These are phyloP conservation scores for Neospora caninum DNA, from an alignment of 169 alveolate genomes.

Conservation along the genomic window DNA sequence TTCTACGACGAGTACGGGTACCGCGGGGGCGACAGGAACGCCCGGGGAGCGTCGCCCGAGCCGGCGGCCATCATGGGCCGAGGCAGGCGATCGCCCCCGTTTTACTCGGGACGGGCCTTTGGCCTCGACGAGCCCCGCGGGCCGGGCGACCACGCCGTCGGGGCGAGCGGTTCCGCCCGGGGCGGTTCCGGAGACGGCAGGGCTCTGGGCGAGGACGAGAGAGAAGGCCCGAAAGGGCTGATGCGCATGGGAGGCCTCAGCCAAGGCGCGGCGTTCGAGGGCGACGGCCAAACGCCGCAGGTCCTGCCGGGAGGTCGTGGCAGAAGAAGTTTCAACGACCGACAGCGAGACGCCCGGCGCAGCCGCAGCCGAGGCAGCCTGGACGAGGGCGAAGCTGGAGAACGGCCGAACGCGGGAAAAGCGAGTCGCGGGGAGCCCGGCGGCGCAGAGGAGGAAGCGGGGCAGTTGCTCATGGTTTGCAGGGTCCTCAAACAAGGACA, in stretches of 20 bases:
- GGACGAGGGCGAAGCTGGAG: background rate
- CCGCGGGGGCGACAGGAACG: background rate
- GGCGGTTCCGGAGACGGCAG: conserved; percentile 3
- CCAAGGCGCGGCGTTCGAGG: conserved; percentile 4
- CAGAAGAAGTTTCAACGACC: background rate
- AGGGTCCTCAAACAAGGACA: conserved; percentile 77
- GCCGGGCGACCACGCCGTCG: background rate
- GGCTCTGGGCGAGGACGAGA: background rate
- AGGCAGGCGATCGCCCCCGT: background rate
- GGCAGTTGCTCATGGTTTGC: conserved; percentile 62
- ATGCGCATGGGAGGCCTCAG: background rate
- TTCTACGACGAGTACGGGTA: background rate
- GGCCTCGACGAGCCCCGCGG: background rate
- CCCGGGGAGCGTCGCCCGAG: background rate
- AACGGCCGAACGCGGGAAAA: background rate
- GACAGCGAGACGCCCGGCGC: background rate
- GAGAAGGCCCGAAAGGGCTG: background rate
- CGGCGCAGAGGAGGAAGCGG: background rate
- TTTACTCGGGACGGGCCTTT: background rate
- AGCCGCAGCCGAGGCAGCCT: background rate
- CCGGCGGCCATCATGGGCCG: background rate
- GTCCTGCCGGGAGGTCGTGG: background rate
- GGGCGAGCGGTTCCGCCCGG: background rate
- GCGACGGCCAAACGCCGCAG: background rate
- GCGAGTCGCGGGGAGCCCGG: background rate